These are phyloP conservation scores for Fusarium sp. DNA, from an alignment of 2,329 filamentous ascomycete species.

Conservation along the genomic window DNA sequence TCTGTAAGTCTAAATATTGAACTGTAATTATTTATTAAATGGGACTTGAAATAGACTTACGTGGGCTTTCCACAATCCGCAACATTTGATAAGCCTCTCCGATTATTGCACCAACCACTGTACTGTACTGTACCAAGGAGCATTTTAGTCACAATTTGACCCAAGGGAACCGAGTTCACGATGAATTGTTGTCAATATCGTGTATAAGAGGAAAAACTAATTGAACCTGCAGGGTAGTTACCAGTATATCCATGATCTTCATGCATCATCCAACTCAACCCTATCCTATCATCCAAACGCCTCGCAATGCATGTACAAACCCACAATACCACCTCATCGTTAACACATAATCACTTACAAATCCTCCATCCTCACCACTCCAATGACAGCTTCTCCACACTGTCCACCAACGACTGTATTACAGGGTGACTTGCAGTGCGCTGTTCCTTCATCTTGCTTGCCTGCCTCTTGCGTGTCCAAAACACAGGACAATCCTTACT, in stretches of 20 bases:
- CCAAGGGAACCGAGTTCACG: neutral
- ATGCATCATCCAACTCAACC: neutral
- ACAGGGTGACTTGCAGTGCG: constrained; percentile 47
- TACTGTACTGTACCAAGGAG: too few species aligned
- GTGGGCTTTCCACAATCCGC: neutral
- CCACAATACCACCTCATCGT: neutral
- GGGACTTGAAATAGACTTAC: too few species aligned
- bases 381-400: constrained; percentile 43
- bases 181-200: neutral
- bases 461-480: constrained; percentile 77
- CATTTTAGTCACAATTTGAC: neutral
- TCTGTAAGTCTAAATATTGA: neutral
- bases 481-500: constrained; percentile 94
- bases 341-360: neutral
- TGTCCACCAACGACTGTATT: constrained; percentile 47
- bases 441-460: constrained; percentile 57
- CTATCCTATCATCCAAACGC: neutral
- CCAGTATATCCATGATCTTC: neutral
- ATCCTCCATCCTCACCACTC: constrained; percentile 48
- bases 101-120: too few species aligned
- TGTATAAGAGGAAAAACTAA: neutral
- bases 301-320: constrained; percentile 11
- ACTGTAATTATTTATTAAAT: neutral
- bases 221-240: neutral
- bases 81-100: neutral